These are phyloP conservation scores for Capniomyces stellatus DNA, from an alignment of 371 early-diverging fungal species.

Conservation along the genomic window DNA sequence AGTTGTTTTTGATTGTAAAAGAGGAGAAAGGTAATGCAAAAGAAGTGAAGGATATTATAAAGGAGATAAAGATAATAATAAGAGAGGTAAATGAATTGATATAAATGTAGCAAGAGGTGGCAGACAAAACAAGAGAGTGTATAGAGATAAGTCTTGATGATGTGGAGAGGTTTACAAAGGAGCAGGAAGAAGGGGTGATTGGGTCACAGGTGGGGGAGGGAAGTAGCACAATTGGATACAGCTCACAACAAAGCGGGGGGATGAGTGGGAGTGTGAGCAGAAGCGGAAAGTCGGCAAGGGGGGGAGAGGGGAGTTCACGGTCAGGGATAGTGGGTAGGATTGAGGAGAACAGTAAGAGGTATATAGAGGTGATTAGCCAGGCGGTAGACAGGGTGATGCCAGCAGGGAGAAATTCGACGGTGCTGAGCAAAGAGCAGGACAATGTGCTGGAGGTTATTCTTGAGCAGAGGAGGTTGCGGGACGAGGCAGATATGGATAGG, in stretches of 20 bases:
- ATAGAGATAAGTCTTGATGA: conserved; percentile 28
- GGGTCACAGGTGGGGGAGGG: not conserved
- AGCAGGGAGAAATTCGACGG: conserved; percentile 21
- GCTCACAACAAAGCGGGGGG: conserved; percentile 36
- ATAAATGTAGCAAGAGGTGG: conserved; percentile 25
- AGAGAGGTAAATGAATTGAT: too few relatives aligned
- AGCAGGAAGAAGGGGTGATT: conserved; percentile 10
- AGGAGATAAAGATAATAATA: conserved; percentile 19
- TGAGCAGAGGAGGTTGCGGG: conserved; percentile 60
- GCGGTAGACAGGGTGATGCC: conserved; percentile 65
- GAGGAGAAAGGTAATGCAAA: not conserved
- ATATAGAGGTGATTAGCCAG: conserved; percentile 52
- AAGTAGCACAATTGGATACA: conserved; percentile 28
- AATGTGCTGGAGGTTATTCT: conserved; percentile 80
- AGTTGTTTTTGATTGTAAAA: not conserved
- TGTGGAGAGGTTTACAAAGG: conserved; percentile 12
- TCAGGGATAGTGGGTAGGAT: conserved; percentile 38
- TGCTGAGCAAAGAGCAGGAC: conserved; percentile 47
- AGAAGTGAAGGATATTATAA: conserved; percentile 1
- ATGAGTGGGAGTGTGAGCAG: conserved; percentile 33
- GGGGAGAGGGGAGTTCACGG: too few relatives aligned
- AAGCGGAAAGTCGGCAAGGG: too few relatives aligned
- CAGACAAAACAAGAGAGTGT: conserved; percentile 24
- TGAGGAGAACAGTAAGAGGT: conserved; percentile 64
- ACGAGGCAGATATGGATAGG: conserved; percentile 18